A percentile compares a stretch with the other conserved stretches of the same genome.
Conservation (phyloP, 257 asterid genomes). For the Gentiana dahurica region DNA sequence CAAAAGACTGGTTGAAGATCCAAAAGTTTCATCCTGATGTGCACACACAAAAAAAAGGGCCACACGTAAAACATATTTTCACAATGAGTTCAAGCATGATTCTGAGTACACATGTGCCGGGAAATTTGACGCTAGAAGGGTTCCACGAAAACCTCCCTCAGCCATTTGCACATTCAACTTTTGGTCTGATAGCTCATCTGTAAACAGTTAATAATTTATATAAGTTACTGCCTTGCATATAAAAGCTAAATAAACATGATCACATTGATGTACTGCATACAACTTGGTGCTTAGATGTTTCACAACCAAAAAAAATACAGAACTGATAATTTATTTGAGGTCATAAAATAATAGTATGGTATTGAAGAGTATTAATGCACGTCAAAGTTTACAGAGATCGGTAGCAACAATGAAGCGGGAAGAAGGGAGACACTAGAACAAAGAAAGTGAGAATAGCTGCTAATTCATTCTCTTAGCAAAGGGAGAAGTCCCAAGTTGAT, state of each 20-base stretch:
- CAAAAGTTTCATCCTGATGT: neutral
- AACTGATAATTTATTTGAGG: too few species aligned
- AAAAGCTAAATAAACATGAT: neutral
- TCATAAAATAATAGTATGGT: too few species aligned
- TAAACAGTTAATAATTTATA: constrained; percentile 12
- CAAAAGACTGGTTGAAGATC: neutral
- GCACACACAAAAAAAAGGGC: neutral
- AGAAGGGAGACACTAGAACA: too few species aligned
- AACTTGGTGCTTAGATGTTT: too few species aligned
- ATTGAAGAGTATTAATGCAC: too few species aligned
- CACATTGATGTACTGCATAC: too few species aligned
- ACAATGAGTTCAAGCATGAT: constrained; percentile 46
- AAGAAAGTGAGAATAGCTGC: too few species aligned
- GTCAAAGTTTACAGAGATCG: too few species aligned
- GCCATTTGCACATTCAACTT: constrained; percentile 39
- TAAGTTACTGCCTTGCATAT: neutral
- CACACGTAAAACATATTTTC: neutral
- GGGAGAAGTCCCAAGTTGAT: too few species aligned
- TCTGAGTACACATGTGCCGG: constrained; percentile 53
- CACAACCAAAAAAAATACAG: too few species aligned
- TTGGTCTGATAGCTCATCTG: constrained; percentile 82
- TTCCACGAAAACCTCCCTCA: constrained; percentile 94
- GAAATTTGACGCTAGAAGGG: constrained; percentile 75
- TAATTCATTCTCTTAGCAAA: too few species aligned
- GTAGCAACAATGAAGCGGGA: too few species aligned